Base-by-base conservation (phyloP, 2,329 filamentous ascomycete genomes). In the Tolypocladium inflatum region DNA sequence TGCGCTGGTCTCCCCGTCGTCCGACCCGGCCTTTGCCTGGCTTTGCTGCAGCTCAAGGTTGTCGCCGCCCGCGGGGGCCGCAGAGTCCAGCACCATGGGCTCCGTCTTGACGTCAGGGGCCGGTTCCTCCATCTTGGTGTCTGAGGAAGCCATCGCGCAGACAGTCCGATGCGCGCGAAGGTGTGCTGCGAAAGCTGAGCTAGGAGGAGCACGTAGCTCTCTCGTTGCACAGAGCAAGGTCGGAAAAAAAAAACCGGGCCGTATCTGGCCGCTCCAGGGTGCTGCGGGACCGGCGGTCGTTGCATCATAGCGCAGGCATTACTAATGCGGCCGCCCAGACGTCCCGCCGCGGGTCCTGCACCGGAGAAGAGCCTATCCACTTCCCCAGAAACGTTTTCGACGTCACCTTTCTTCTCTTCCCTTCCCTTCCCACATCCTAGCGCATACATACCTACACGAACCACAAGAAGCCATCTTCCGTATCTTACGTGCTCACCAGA, bases 291-390 rank as follows among this genome's bases (percentile, higher is more conserved):
- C 51, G 35, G 33, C 33, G 35, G 35, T 10, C 42, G 42, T 62
- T 64, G 60, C 61, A 61, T 71, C 69, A 70, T 68, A 66, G 62
- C 59, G 60, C 61, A 50, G 55, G 55, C 64, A 71, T 71, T 71
- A 71, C 61, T 71, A 71, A 71, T 71, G 61, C 19, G n/a, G 4
- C 9, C 21, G 45, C 35, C 53, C 42, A 55, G 52, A 51, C 11
- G 30, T 23, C 33, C 38, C 53, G 57, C n/a, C 11, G 21, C 51
- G 21, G 52, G 45, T 50, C 62, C 48, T 37, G 45, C 8, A 33
- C 26, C 45, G 45, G 30, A 52, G 19, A 54, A 8, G 5, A 26
- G 45, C 23, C 23, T 48, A 43, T 54, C 45, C 38, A 48, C 56
- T 39, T 51, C 43, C 37, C 45, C 53, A 41, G 48, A 35, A 30